phyloP scores from a whole-genome alignment of 345 rosid species.

The Brassica napus region Da-Ae NC_063441.1:9475501-9476000 shows the following conservation, averaged over 20 bases:
- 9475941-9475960: background rate
- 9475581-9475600: constrained; percentile 42
- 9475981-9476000: constrained; percentile 73
- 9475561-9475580: constrained; percentile 66
- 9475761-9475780: background rate
- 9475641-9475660: background rate
- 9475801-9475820: too few relatives aligned
- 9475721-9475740: background rate
- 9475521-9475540: constrained; percentile 47
- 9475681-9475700: background rate
- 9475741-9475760: background rate
- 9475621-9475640: constrained; percentile 44
- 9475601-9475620: constrained; percentile 63
- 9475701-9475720: background rate
- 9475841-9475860: background rate
- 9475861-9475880: background rate
- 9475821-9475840: too few relatives aligned
- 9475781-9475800: background rate
- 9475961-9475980: background rate
- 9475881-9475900: background rate
- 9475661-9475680: background rate
- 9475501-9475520: constrained; percentile 40
- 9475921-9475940: background rate
- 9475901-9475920: background rate
- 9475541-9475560: constrained; percentile 48